Base-by-base conservation (phyloP, 2,329 filamentous ascomycete species). In the Huntiella bhutanensis region DNA sequence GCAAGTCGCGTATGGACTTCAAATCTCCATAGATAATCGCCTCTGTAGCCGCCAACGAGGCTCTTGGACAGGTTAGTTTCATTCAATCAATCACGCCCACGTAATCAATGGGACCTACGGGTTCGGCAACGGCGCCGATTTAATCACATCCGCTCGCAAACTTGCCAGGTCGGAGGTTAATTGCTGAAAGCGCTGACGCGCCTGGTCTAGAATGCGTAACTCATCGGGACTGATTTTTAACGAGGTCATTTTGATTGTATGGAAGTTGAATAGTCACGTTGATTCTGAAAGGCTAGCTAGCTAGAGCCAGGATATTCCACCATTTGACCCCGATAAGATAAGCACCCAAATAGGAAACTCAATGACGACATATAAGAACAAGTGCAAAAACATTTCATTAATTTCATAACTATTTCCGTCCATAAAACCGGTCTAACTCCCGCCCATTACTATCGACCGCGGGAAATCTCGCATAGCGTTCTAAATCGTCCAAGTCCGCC, bases 401-500 rank as follows among this genome's bases (percentile, higher is more conserved):
- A n/a, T 15, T 7, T 13, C 41, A 33, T 28, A 17, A n/a, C 36
- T 41, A 46, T 15, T 33, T 19, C 13, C 33, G n/a, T 32, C 32
- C 35, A n/a, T 48, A 48, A 28, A 43, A 46, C 22, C 60, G 57
- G 43, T 60, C 61, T 17, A 67, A 66, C 53, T 68, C 69, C 12
- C 63, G 62, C 19, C 73, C 72, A 47, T 68, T 62, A 37, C 63
- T 64, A 57, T 79, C 72, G 4, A 80, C 75, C 5, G 70, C 63
- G 0, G 83, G 83, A 62, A 69, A 91, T 38, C 83, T 71, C 36
- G 83, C 82, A 51, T 73, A 73, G 47, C 81, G 72, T 65, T 91
- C 83, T 5, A 91, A 68, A 48, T 86, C 80, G 56, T 91, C 83
- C 1, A 91, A 72, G 13, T 82, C 77, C 54, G 86, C 80, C 57